These are phyloP conservation scores for Phaseolus coccineus DNA, from an alignment of 331 rosid species.

Conservation along the genomic window DNA sequence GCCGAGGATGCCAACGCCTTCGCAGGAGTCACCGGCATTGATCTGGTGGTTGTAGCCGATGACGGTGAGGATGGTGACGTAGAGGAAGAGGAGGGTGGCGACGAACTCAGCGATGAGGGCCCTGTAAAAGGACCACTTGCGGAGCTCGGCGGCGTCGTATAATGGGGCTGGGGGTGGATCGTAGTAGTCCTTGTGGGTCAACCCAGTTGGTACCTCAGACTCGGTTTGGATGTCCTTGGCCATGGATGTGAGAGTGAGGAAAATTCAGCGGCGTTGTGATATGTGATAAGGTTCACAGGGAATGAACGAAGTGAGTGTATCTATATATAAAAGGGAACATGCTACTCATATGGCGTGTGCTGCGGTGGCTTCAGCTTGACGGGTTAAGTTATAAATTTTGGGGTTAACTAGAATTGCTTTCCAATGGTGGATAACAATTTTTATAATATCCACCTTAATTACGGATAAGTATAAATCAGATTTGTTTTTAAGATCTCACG, in stretches of 20 bases:
- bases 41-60: slow-evolving; percentile 75
- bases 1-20: slow-evolving; percentile 79
- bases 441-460: too few relatives aligned
- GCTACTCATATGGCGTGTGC: neutral
- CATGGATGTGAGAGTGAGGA: slow-evolving; percentile 45
- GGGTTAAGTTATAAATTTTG: neutral
- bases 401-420: neutral
- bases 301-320: too few relatives aligned
- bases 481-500: too few relatives aligned
- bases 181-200: slow-evolving; percentile 70
- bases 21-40: slow-evolving; percentile 60
- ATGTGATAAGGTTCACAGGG: neutral
- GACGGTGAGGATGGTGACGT: slow-evolving; percentile 73
- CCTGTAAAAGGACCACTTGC: slow-evolving; percentile 82
- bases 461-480: too few relatives aligned
- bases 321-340: neutral
- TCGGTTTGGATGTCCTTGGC: slow-evolving; percentile 54
- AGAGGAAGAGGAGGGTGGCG: slow-evolving; percentile 88
- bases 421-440: neutral
- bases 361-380: neutral
- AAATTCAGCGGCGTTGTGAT: neutral
- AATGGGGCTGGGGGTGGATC: slow-evolving; percentile 85
- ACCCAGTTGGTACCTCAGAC: slow-evolving; percentile 20
- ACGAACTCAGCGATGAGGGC: slow-evolving; percentile 91
- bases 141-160: slow-evolving; percentile 60